Conservation (phyloP, 2,329 filamentous ascomycete species). For the Beauveria sp. region DNA sequence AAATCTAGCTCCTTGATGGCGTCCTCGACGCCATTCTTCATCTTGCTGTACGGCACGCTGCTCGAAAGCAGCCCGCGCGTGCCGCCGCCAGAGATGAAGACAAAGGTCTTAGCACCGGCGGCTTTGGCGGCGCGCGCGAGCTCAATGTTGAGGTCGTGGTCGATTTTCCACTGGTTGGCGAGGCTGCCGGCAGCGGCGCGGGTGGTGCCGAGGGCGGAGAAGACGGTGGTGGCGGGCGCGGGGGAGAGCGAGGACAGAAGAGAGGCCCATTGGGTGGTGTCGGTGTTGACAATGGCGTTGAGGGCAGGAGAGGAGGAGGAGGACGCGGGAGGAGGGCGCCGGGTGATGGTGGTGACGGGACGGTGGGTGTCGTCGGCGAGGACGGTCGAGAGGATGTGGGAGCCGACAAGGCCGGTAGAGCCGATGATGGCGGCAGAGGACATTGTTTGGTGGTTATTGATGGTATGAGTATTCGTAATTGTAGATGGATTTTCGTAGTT, state of each 20-base stretch:
- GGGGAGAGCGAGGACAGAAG: conserved; percentile 49
- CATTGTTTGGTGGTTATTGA: conserved; percentile 15
- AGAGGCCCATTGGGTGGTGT: conserved; percentile 61
- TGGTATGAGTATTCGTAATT: not conserved
- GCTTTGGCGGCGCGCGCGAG: conserved; percentile 68
- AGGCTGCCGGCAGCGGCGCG: conserved; percentile 65
- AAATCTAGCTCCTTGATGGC: conserved; percentile 64
- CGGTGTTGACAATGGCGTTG: conserved; percentile 51
- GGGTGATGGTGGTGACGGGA: conserved; percentile 56
- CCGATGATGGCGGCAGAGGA: conserved; percentile 48
- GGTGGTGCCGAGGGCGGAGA: conserved; percentile 77
- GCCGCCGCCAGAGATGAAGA: conserved; percentile 61
- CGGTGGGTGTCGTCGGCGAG: conserved; percentile 46
- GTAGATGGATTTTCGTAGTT: not conserved
- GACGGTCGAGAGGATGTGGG: conserved; percentile 63
- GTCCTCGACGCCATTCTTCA: conserved; percentile 88
- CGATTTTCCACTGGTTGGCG: conserved; percentile 77
- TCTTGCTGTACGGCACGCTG: conserved; percentile 49
- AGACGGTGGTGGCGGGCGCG: conserved; percentile 53
- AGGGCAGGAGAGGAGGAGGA: conserved; percentile 40
- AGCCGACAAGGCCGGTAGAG: conserved; percentile 62
- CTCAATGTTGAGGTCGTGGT: conserved; percentile 77
- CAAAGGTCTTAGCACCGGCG: conserved; percentile 64
- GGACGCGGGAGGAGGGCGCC: conserved; percentile 50
- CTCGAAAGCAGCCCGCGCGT: conserved; percentile 32